phyloP scores from a whole-genome alignment of 805 yeast species.

The Maudiozyma pseudohumilis region DNA sequence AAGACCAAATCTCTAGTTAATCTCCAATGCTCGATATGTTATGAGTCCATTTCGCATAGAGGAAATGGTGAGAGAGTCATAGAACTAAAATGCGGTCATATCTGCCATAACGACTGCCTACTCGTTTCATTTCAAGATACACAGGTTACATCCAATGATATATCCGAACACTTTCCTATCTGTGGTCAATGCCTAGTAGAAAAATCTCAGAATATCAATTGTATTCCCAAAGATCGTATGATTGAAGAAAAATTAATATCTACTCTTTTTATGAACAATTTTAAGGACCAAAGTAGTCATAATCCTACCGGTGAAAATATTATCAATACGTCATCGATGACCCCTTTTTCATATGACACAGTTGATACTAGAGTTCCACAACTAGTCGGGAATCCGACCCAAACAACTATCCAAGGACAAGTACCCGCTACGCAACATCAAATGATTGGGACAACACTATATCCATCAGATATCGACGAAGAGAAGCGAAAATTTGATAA shows the following conservation, averaged over 20 bases:
- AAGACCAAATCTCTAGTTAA: conserved; percentile 23
- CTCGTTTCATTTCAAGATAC: conserved; percentile 29
- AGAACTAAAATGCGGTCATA: conserved; percentile 45
- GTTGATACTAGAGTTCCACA: too few species aligned
- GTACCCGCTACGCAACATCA: too few species aligned
- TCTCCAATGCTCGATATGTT: conserved; percentile 35
- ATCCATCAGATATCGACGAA: too few species aligned
- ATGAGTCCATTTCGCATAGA: conserved; percentile 39
- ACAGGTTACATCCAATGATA: conserved; percentile 5
- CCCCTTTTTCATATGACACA: too few species aligned
- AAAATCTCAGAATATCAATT: conserved; percentile 9
- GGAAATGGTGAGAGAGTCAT: conserved; percentile 37
- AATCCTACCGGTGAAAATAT: too few species aligned
- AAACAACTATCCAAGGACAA: too few species aligned
- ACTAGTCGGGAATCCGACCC: too few species aligned
- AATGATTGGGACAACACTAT: too few species aligned
- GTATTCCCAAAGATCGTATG: conserved; percentile 23
- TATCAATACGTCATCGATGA: too few species aligned
- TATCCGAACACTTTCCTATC: conserved; percentile 21
- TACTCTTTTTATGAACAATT: conserved; percentile 13
- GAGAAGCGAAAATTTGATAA: too few species aligned
- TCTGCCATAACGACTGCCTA: conserved; percentile 51
- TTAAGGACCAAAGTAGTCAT: too few species aligned
- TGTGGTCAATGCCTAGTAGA: conserved; percentile 18
- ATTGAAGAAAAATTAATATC: conserved; percentile 23